Base-by-base conservation (phyloP, 2,329 filamentous ascomycete species). In the Proliferodiscus dingleyae region DNA sequence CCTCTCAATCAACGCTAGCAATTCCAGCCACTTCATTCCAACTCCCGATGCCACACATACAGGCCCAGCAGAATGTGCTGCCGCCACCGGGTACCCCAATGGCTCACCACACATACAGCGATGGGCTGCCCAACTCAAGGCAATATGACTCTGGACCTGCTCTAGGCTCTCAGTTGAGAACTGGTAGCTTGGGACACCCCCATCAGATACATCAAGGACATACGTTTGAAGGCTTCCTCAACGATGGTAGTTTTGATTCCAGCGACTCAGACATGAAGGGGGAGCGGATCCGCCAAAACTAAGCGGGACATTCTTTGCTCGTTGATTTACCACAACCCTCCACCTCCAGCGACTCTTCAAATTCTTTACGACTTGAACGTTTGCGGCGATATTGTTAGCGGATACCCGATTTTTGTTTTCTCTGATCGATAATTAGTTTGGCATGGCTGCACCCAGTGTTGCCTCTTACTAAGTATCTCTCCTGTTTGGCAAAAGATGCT, bases 161-260 rank as follows among this genome's bases (percentile, higher is more conserved):
- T 21, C 28, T 47, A 5, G 46, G 48, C 13, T 45, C 18, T 9
- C 52, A 51, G 30, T 29, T 56, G 10, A 36, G 54, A 24, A 55
- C 52, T 7, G 50, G 47, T 7, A 51, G 55, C 19, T 30, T 54
- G 13, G 49, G 48, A 8, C 52, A 56, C 39, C 54, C 52, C n/a
- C 48, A 58, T 21, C 41, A 45, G 7, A 34, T 49, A 2, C 19
- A 28, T 15, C 32, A 37, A 4, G 33, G 32, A 28, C 45, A 50
- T 36, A 15, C 32, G 3, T 42, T 45, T 34, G 10, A n/a, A 7
- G 42, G 41, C 6, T 49, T 38, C 19, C 18, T 43, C 4, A 40
- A 47, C 10, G 26, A 16, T 18, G 38, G 32, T 19, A 13, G 36
- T 16, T 47, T 40, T 23, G 26, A 15, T 26, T 28, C 29, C 9